A percentile compares a stretch with the other conserved stretches of the same genome.
Evolutionary conservation across 495 filamentous ascomycete genomes (phyloP).

Genomic region (Aspergillus steynii): DNA sequence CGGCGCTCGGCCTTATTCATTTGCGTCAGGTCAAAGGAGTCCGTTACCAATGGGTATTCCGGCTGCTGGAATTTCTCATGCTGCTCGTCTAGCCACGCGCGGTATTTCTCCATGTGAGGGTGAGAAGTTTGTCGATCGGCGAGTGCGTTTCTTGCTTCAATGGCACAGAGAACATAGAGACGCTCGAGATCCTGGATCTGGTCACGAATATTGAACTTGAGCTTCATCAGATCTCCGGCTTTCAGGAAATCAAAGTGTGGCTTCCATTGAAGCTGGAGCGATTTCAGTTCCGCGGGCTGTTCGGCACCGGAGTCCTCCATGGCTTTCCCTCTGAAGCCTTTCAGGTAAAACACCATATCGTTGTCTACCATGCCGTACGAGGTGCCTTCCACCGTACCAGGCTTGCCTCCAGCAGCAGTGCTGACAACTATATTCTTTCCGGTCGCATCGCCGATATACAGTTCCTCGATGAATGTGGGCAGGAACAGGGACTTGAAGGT

Average conservation of each 20-base stretch:
- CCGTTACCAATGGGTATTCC: not conserved
- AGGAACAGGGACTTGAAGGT: constrained; percentile 4
- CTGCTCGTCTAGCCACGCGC: not conserved
- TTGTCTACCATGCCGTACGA: constrained; percentile 9
- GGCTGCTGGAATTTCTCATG: not conserved
- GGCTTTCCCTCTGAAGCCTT: constrained; percentile 8
- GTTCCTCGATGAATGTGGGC: constrained; percentile 31
- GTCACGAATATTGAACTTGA: not conserved
- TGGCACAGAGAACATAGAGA: constrained; percentile 18
- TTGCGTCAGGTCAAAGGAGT: not conserved
- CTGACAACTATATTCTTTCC: not conserved
- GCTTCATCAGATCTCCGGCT: constrained; percentile 15
- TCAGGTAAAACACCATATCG: constrained; percentile 12
- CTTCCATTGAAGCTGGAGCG: constrained; percentile 11
- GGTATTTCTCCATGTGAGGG: constrained; percentile 1
- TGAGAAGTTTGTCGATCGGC: not conserved
- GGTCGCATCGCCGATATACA: constrained; percentile 22
- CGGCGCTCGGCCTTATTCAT: not conserved
- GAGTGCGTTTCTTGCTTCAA: not conserved
- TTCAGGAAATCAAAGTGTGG: constrained; percentile 22
- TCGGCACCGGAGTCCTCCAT: not conserved
- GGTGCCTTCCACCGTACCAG: constrained; percentile 7
- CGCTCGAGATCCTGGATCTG: constrained; percentile 5
- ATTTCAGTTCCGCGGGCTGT: too few species aligned
- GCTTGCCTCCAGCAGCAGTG: constrained; percentile 9